Conservation (phyloP, 2,329 filamentous ascomycete species). For the Aciculosporium take region DNA sequence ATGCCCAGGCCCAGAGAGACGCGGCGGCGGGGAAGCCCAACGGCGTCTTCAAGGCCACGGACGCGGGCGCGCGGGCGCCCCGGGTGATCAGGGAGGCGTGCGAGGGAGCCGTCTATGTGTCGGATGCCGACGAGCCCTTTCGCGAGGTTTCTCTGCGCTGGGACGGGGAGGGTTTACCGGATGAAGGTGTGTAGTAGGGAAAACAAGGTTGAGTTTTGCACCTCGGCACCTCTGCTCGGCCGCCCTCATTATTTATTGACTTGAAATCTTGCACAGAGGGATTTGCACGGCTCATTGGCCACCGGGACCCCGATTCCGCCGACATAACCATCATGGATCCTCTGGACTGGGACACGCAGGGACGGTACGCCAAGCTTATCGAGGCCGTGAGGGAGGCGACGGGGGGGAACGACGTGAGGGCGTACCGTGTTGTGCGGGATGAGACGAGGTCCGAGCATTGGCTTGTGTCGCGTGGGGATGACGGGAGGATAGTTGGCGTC, state of each 20-base stretch:
- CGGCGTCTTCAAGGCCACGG: constrained; percentile 35
- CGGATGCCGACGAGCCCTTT: constrained; percentile 78
- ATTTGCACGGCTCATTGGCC: constrained; percentile 53
- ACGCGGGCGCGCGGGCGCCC: constrained; percentile 46
- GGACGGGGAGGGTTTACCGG: constrained; percentile 38
- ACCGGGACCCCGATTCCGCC: constrained; percentile 36
- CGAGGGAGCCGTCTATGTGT: constrained; percentile 52
- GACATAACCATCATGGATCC: constrained; percentile 52
- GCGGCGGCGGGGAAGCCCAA: constrained; percentile 11
- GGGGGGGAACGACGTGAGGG: constrained; percentile 52
- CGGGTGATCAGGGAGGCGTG: constrained; percentile 34
- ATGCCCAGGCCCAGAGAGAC: constrained; percentile 8
- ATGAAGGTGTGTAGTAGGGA: constrained; percentile 46
- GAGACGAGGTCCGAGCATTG: constrained; percentile 63
- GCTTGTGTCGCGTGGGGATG: constrained; percentile 52
- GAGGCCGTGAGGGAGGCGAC: constrained; percentile 53
- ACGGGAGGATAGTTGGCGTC: constrained; percentile 55
- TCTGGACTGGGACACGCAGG: constrained; percentile 57
- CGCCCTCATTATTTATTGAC: background rate
- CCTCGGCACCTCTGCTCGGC: background rate
- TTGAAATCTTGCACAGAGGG: constrained; percentile 39
- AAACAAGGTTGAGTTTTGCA: too few relatives aligned
- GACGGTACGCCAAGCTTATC: constrained; percentile 54
- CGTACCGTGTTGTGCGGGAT: constrained; percentile 56
- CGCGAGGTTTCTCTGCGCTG: constrained; percentile 58